Conservation (phyloP, 2,329 filamentous ascomycete species). For the Fusarium verrucosum region DNA sequence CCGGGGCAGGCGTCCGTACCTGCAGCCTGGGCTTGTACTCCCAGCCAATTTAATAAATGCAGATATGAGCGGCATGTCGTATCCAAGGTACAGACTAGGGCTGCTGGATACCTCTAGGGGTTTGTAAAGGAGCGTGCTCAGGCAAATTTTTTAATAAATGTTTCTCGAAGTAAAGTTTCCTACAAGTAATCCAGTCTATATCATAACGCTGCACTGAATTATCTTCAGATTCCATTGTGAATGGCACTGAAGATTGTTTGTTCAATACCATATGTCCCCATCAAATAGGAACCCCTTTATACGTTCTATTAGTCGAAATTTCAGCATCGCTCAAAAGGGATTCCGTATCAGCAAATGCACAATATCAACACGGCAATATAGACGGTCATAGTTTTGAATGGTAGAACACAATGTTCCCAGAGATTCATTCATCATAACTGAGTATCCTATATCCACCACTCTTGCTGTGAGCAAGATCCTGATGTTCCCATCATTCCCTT, state of each 20-base stretch:
- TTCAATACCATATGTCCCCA: background rate
- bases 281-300: too few species aligned
- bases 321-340: too few species aligned
- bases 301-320: too few species aligned
- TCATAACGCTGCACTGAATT: background rate
- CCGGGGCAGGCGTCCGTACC: conserved; percentile 2
- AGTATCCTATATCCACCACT: conserved; percentile 36
- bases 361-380: background rate
- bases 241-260: background rate
- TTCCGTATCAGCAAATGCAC: background rate
- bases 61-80: background rate
- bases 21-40: background rate
- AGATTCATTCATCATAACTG: conserved; percentile 37
- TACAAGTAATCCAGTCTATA: background rate
- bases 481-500: conserved; percentile 36
- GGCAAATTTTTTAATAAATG: background rate
- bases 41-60: background rate
- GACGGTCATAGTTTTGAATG: conserved; percentile 1
- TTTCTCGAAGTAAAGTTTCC: background rate
- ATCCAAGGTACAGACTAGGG: too few species aligned
- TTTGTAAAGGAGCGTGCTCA: background rate
- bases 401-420: conserved; percentile 36
- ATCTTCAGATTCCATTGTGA: background rate
- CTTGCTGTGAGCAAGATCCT: conserved; percentile 24
- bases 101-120: too few species aligned